These are phyloP conservation scores for Cantharellus anzutake DNA, from an alignment of 768 basidiomycete genomes.

Conservation along the genomic window DNA sequence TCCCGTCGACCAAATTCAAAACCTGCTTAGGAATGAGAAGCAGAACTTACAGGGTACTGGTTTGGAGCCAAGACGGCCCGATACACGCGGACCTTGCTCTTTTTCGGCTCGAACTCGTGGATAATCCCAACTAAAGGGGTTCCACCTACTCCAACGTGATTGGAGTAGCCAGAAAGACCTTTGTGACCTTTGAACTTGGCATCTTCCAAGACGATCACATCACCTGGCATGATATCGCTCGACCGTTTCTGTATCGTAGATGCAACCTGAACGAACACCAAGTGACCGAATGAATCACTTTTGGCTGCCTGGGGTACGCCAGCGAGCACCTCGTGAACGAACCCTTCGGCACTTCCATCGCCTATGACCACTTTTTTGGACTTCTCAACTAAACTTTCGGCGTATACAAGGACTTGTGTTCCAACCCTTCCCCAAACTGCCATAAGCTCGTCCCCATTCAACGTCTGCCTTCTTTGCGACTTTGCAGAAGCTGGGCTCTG, in stretches of 20 bases:
- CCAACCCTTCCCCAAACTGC: conserved; percentile 57
- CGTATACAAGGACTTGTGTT: conserved; percentile 49
- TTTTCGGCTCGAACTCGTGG: conserved; percentile 69
- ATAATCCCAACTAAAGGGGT: conserved; percentile 57
- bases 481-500: not conserved
- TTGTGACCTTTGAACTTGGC: conserved; percentile 68
- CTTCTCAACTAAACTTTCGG: conserved; percentile 45
- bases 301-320: conserved; percentile 42
- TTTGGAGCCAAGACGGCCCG: conserved; percentile 71
- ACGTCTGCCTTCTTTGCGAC: not conserved
- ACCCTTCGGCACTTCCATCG: conserved; percentile 69
- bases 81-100: conserved; percentile 65
- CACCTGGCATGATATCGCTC: conserved; percentile 75
- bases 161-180: conserved; percentile 44
- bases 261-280: conserved; percentile 56
- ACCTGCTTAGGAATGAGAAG: conserved; percentile 4
- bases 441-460: conserved; percentile 41
- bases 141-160: conserved; percentile 29
- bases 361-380: conserved; percentile 65
- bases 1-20: conserved; percentile 6
- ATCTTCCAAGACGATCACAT: conserved; percentile 55
- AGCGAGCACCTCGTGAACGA: conserved; percentile 44
- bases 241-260: conserved; percentile 45
- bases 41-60: conserved; percentile 47
- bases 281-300: conserved; percentile 37